phyloP scores from a whole-genome alignment of 495 filamentous ascomycete genomes.

The Neurospora tetraspora region DNA sequence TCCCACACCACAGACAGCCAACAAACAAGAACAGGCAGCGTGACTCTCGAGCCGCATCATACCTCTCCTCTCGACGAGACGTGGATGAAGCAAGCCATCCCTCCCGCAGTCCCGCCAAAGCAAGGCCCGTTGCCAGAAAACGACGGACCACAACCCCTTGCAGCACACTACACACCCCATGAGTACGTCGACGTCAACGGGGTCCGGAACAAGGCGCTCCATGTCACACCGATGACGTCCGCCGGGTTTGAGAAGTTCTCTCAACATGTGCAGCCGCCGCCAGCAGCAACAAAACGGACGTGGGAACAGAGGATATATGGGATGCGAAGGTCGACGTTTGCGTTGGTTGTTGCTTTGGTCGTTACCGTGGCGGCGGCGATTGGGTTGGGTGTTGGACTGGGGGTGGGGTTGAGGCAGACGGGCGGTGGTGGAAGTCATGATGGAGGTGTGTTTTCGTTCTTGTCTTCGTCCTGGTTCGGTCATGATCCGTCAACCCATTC shows the following conservation, averaged over 20 bases:
- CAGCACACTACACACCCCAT: no score
- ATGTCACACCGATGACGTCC: no score
- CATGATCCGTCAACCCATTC: no score
- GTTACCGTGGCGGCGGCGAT: not conserved
- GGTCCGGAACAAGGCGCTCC: no score
- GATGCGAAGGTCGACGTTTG: not conserved
- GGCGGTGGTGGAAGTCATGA: not conserved
- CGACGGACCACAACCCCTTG: no score
- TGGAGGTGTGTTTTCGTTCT: not conserved
- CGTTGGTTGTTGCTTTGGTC: not conserved
- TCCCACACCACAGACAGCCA: not conserved
- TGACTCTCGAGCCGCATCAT: not conserved
- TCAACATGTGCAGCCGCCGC: not conserved
- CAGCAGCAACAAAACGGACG: not conserved
- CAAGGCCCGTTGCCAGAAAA: not conserved
- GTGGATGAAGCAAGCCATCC: not conserved
- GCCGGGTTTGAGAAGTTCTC: not conserved
- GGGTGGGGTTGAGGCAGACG: not conserved
- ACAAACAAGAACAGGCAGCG: not conserved
- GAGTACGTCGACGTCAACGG: no score
- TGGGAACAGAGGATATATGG: not conserved
- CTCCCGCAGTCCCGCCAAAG: not conserved
- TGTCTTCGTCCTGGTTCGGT: not conserved
- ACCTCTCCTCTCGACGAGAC: not conserved
- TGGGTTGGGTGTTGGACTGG: not conserved